phyloP scores from a whole-genome alignment of 805 yeast genomes.

The Starmerella stigmatis region DNA sequence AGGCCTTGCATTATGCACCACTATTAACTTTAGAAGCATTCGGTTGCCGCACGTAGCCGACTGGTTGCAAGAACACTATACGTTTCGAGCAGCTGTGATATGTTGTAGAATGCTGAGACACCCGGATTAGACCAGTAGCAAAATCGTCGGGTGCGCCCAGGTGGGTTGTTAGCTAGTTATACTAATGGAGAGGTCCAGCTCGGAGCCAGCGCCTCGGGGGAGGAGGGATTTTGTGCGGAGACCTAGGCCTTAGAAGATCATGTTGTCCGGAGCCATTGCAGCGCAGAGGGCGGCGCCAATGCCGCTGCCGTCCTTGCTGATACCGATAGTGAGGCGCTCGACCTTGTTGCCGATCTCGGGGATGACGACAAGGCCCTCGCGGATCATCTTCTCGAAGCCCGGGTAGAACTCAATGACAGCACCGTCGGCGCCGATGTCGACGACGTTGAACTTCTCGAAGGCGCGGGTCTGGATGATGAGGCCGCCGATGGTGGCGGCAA shows the following conservation, averaged over 20 bases:
- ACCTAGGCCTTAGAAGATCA: neutral
- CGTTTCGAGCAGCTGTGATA: too few relatives aligned
- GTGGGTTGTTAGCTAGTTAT: too few relatives aligned
- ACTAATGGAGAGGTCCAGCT: too few relatives aligned
- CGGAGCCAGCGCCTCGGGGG: too few relatives aligned
- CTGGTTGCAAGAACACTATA: too few relatives aligned
- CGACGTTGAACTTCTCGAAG: constrained; percentile 53
- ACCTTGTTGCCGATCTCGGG: constrained; percentile 51
- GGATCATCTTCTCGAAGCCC: constrained; percentile 66
- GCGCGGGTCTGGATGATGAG: constrained; percentile 57
- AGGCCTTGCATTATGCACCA: too few relatives aligned
- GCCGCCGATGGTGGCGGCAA: constrained; percentile 86
- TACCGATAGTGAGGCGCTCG: constrained; percentile 61
- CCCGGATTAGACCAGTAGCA: too few relatives aligned
- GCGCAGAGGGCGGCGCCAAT: constrained; percentile 98
- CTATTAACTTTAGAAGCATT: too few relatives aligned
- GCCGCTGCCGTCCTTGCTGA: constrained; percentile 92
- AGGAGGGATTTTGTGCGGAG: too few relatives aligned
- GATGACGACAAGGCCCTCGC: constrained; percentile 54
- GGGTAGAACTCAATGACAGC: constrained; percentile 91
- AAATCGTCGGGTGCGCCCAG: too few relatives aligned
- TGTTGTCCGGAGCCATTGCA: constrained; percentile 13
- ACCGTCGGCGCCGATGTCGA: constrained; percentile 94
- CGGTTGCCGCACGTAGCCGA: too few relatives aligned
- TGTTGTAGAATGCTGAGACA: too few relatives aligned